These are phyloP conservation scores for Carpediemonas membranifera DNA, from an alignment of 78 protist species.

Conservation along the genomic window DNA sequence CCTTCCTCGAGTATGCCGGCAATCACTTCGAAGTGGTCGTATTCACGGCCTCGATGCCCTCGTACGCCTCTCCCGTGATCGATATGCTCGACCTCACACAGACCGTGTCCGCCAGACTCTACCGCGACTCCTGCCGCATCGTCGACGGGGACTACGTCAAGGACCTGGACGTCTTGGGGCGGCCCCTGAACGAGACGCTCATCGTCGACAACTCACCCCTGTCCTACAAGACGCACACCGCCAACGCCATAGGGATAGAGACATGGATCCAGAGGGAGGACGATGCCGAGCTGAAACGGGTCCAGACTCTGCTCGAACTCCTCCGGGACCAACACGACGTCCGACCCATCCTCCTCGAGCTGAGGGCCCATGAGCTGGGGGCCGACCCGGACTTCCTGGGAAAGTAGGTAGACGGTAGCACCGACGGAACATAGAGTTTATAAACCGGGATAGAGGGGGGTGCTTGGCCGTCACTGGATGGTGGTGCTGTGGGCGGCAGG, in stretches of 20 bases:
- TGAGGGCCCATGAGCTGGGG: too few relatives aligned
- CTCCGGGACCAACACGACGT: too few relatives aligned
- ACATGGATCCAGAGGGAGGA: slow-evolving; percentile 61
- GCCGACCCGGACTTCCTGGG: too few relatives aligned
- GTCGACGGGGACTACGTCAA: neutral
- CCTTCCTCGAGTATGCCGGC: slow-evolving; percentile 44
- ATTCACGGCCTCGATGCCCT: slow-evolving; percentile 66
- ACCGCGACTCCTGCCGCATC: neutral
- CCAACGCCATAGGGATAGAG: slow-evolving; percentile 64
- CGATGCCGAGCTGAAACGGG: slow-evolving; percentile 67
- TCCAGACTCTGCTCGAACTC: too few relatives aligned
- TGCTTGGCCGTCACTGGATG: too few relatives aligned
- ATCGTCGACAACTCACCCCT: slow-evolving; percentile 71
- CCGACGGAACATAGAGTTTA: too few relatives aligned
- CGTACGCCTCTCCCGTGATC: slow-evolving; percentile 81
- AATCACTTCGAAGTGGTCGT: slow-evolving; percentile 63
- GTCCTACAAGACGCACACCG: slow-evolving; percentile 61
- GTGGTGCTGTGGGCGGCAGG: too few relatives aligned
- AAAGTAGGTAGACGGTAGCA: too few relatives aligned
- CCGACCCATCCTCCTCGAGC: too few relatives aligned
- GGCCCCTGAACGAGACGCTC: slow-evolving; percentile 47
- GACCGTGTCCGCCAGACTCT: neutral
- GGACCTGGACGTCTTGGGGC: slow-evolving; percentile 51
- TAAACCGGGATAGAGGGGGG: too few relatives aligned
- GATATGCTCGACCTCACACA: slow-evolving; percentile 55